These are phyloP conservation scores for Plasmodium knowlesi DNA, from an alignment of 169 alveolate genomes.

Conservation along the genomic window DNA sequence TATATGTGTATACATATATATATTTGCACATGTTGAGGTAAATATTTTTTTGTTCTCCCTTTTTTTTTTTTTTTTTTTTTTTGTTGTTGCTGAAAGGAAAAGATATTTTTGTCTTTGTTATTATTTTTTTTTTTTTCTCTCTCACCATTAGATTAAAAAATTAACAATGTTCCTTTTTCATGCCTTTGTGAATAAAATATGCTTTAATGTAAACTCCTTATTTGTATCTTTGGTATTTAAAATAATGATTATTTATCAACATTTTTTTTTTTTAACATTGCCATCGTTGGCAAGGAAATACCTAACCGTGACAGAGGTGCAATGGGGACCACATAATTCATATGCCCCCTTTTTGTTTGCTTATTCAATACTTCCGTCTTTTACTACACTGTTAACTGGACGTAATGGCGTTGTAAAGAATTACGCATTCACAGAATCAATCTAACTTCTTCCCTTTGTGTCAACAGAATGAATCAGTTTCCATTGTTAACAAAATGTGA, in stretches of 20 bases:
- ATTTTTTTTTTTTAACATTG: neutral
- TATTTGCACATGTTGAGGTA: neutral
- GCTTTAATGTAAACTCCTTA: conserved; percentile 40
- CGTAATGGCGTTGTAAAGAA: neutral
- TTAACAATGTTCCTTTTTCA: conserved; percentile 7
- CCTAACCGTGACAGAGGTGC: neutral
- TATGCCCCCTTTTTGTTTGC: neutral
- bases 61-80: neutral
- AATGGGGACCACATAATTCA: neutral
- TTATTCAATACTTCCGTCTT: neutral
- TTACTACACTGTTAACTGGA: neutral
- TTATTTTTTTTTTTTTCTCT: conserved; percentile 21
- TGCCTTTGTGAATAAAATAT: neutral
- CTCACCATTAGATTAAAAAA: conserved; percentile 17
- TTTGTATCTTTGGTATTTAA: conserved; percentile 35
- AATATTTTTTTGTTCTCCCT: conserved; percentile 11
- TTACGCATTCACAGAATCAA: neutral
- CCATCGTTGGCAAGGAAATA: neutral
- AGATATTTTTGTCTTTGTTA: conserved; percentile 7
- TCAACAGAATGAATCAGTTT: neutral
- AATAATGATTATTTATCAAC: conserved; percentile 32
- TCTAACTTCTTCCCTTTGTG: neutral
- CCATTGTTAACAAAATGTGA: neutral
- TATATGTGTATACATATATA: neutral
- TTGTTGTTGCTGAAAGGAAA: conserved; percentile 17